Evolutionary conservation across 139 green algal species (phyloP), one percentile per base, ranked within the genome.

Genomic region (Micractinium conductrix): DNA sequence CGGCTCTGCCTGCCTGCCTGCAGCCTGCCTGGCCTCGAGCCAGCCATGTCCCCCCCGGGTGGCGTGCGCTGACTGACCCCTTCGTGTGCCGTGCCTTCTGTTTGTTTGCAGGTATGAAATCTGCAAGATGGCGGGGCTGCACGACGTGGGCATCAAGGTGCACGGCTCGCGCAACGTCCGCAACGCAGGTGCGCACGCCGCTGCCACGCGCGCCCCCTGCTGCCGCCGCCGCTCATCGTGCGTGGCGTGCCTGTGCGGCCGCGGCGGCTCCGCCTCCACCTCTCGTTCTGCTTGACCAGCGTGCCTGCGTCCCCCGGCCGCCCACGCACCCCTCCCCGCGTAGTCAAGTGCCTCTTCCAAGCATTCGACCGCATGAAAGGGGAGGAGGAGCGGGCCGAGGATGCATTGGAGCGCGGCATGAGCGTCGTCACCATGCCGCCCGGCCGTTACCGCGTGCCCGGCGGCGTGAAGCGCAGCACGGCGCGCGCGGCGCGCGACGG

Each of bases 271-370:
- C 44, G 1, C 74, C 74, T 80, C 24, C 63, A 40, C 10, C 65
- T 5, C 26, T 26, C 14, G 33, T 73, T 24, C 4, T 26, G 1
- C 10, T n/a, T n/a, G n/a, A n/a, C 33, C 33, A 28, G 30, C 22
- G 26, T 68, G 74, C 70, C 10, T n/a, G 35, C 22, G 67, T 33
- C 60, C 26, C 33, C 14, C 60, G 17, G 68, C 68, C 10, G 35
- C 43, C 2, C 22, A 24, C 21, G 16, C n/a, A 19, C 26, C 26
- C 74, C 48, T 44, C 19, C 58, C 26, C 45, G 28, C 24, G 43
- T 72, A 86, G 82, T 90, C 67, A 90, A 90, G 68, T 88, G 83
- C 69, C 33, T 90, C 2, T 90, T 90, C 65, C 63, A 87, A 65
- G 87, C 87, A 5, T 86, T 90, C 40, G 83, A 88, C 74, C 68